Base-by-base conservation (phyloP, 257 asterid genomes). In the Penstemon barbatus region DNA sequence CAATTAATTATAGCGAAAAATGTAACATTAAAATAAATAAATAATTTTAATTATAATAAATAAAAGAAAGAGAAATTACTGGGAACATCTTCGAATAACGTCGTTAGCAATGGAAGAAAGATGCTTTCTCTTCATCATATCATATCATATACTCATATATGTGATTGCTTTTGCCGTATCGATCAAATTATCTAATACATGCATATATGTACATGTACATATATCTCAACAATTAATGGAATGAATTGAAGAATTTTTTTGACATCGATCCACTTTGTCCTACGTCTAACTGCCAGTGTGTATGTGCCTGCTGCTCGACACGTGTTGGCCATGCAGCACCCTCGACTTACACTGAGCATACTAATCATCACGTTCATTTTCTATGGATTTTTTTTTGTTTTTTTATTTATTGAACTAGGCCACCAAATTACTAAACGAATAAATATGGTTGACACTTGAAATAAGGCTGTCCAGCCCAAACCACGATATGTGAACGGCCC, bases 51-150 rank as follows among this genome's bases (percentile, higher is more conserved):
- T 15, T 15, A 25, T 1, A 25, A 25, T 25, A 1, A 6, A 40
- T 15, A 57, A 57, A 12, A 53, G 42, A 44, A 59, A 58, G 51
- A 63, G 51, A 42, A 70, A 18, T 43, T 74, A 92, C 97, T 52
- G 73, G 58, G 94, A 86, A 44, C 95, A 90, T 74, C 81, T 82
- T 6, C 48, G 72, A 59, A 93, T 19, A 55, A 92, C 86, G 46
- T 85, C 76, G 80, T 82, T 82, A 68, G 96, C 94, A 63, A 81
- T 71, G 81, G 75, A 19, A 40, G 98, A 90, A 25, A 90, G 95
- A 77, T 83, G 90, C 73, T 90, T 90, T 74, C 56, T 88, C 78
- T 80, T 89, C 92, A 77, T 84, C 2, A 7, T 52, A 1, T 84
- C 2, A 7, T 52, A 1, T 38, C 12, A 6, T 57, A 58, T 25